A percentile compares a stretch with the other conserved stretches of the same genome.
These are phyloP conservation scores for Coemansia sp. DNA, from an alignment of 192 early-diverging fungal species.

Conservation along the genomic window DNA sequence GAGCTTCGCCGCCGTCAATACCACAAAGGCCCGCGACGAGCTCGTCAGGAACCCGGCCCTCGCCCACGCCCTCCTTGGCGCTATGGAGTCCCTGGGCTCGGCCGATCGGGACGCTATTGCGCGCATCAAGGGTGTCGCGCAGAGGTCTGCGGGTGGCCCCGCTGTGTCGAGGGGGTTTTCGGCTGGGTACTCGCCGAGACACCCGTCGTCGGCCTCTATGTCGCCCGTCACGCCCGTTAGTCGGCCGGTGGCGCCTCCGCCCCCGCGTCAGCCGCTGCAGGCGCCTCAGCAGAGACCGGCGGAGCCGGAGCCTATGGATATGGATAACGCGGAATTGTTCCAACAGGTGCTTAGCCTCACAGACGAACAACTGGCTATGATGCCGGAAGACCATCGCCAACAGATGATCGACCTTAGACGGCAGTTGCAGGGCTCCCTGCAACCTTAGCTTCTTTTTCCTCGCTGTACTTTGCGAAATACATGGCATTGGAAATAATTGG, in stretches of 20 bases:
- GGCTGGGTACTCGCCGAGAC: neutral
- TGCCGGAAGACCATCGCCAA: slow-evolving; percentile 76
- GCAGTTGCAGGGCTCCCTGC: slow-evolving; percentile 17
- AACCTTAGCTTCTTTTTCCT: neutral
- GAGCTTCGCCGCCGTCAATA: slow-evolving; percentile 28
- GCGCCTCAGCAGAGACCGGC: neutral
- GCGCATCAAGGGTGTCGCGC: slow-evolving; percentile 2
- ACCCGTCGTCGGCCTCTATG: neutral
- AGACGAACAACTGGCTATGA: slow-evolving; percentile 73
- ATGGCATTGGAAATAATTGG: neutral
- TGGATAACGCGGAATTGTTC: slow-evolving; percentile 64
- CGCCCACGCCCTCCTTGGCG: slow-evolving; percentile 16
- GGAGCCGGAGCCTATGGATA: slow-evolving; percentile 55
- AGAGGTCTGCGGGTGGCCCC: neutral
- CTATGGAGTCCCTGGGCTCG: slow-evolving; percentile 22
- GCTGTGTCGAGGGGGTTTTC: neutral
- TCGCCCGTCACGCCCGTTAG: neutral
- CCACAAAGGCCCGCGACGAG: slow-evolving; percentile 27
- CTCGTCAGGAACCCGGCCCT: slow-evolving; percentile 35
- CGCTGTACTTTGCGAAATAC: neutral
- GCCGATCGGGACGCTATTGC: slow-evolving; percentile 8
- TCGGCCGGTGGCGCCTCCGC: neutral
- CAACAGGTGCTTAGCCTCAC: slow-evolving; percentile 81
- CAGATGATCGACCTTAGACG: slow-evolving; percentile 65
- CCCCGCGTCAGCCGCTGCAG: slow-evolving; percentile 1